These are phyloP conservation scores for Polygonum aviculare DNA, from an alignment of 148 eudicot genomes.

Conservation along the genomic window DNA sequence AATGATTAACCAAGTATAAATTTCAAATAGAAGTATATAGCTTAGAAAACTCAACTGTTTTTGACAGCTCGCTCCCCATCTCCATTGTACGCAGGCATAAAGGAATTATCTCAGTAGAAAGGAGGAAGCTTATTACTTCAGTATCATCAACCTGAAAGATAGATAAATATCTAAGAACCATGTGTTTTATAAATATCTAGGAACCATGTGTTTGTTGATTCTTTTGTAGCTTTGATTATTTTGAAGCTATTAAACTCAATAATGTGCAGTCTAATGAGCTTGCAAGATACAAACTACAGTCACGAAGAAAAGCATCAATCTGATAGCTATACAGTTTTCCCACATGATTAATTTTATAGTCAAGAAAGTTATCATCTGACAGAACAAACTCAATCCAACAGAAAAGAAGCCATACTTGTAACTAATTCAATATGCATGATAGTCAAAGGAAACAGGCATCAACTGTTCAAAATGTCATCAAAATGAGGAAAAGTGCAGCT, in stretches of 20 bases:
- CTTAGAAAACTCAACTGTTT: slow-evolving; percentile 55
- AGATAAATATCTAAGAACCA: not conserved
- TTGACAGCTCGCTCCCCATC: slow-evolving; percentile 94
- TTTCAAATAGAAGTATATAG: not conserved
- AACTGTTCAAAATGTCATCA: not conserved
- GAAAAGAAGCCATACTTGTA: not conserved
- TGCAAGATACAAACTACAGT: not conserved
- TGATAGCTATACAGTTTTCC: not conserved
- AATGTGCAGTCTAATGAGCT: not conserved
- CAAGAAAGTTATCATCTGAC: not conserved
- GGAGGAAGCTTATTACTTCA: slow-evolving; percentile 88
- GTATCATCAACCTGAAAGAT: slow-evolving; percentile 68
- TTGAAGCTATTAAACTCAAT: not conserved
- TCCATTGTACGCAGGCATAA: slow-evolving; percentile 96
- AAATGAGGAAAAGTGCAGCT: not conserved
- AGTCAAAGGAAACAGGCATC: not conserved
- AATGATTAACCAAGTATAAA: not conserved
- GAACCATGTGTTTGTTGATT: not conserved
- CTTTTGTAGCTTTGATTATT: not conserved
- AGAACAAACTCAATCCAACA: not conserved
- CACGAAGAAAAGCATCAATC: not conserved
- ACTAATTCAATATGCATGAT: not conserved
- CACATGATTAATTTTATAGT: not conserved
- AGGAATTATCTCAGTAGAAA: slow-evolving; percentile 91
- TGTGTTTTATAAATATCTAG: not conserved